Evolutionary conservation across 768 basidiomycete species (phyloP).

Genomic region (Lepiota subincarnata): DNA sequence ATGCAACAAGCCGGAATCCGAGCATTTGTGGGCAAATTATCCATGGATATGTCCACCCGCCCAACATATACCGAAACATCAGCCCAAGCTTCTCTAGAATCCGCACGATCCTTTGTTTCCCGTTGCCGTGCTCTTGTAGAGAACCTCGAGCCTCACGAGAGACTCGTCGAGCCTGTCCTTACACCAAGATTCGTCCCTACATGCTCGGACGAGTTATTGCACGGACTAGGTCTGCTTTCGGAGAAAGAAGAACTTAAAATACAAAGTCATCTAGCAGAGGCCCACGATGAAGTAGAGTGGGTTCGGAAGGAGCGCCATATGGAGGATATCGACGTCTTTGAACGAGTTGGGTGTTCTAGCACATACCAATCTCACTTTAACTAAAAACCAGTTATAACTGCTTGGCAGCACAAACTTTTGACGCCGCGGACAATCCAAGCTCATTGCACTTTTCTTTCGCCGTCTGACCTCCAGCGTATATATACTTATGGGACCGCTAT

Average conservation of each 20-base stretch:
- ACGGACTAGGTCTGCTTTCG: constrained; percentile 56
- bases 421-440: constrained; percentile 72
- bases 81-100: constrained; percentile 39
- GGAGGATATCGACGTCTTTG: constrained; percentile 75
- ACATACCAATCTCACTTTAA: constrained; percentile 30
- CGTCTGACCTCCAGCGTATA: constrained; percentile 47
- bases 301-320: constrained; percentile 55
- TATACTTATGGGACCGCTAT: constrained; percentile 51
- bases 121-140: constrained; percentile 39
- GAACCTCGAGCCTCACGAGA: constrained; percentile 36
- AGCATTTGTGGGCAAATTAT: constrained; percentile 85
- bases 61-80: constrained; percentile 69
- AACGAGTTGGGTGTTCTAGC: constrained; percentile 42
- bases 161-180: constrained; percentile 74
- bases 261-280: constrained; percentile 84
- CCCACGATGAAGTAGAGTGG: constrained; percentile 70
- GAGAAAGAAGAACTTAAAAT: constrained; percentile 43
- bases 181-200: constrained; percentile 91
- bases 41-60: constrained; percentile 67
- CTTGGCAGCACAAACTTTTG: constrained; percentile 25
- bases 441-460: constrained; percentile 80
- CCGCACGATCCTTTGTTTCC: constrained; percentile 55
- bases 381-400: constrained; percentile 20
- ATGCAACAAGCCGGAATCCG: constrained; percentile 73
- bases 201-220: constrained; percentile 69